phyloP scores from a whole-genome alignment of 352 stramenopile species.

The Phytopythium litorale region DNA sequence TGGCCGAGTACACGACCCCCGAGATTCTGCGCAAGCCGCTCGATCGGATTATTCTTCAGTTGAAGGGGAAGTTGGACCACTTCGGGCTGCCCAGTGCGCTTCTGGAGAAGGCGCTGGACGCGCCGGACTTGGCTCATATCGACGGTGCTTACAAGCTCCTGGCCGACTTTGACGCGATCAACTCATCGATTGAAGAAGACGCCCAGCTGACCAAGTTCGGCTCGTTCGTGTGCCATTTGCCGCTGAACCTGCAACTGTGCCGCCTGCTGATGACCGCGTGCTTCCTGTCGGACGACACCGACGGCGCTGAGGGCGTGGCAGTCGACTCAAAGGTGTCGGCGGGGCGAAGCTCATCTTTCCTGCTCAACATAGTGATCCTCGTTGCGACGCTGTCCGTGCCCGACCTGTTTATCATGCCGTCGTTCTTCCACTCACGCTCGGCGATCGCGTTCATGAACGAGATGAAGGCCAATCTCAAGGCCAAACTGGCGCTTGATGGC shows the following conservation, averaged over 20 bases:
- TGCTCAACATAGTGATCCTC: conserved; percentile 65
- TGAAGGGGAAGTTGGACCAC: conserved; percentile 68
- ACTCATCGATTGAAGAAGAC: conserved; percentile 42
- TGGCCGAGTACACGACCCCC: conserved; percentile 77
- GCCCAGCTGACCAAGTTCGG: conserved; percentile 74
- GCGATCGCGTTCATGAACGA: conserved; percentile 59
- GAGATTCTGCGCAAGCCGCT: conserved; percentile 82
- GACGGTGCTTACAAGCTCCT: conserved; percentile 76
- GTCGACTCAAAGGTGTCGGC: conserved; percentile 1
- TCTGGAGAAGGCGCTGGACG: conserved; percentile 62
- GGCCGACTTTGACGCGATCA: conserved; percentile 62
- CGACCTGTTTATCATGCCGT: conserved; percentile 74
- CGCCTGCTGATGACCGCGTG: conserved; percentile 65
- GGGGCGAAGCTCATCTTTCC: conserved; percentile 28
- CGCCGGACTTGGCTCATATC: conserved; percentile 64
- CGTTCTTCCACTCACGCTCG: conserved; percentile 73
- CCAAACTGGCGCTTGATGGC: conserved; percentile 61
- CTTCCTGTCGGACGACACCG: conserved; percentile 33
- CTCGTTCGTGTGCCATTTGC: conserved; percentile 74
- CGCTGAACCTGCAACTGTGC: conserved; percentile 70
- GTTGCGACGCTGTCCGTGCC: conserved; percentile 60
- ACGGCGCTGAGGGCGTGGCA: background rate
- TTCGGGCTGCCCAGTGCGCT: conserved; percentile 71
- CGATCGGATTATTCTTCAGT: conserved; percentile 71
- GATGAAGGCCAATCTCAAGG: conserved; percentile 71